Evolutionary conservation across 1,139 yeast species (phyloP).

Genomic region (Protomyces lactucae-debilis): DNA sequence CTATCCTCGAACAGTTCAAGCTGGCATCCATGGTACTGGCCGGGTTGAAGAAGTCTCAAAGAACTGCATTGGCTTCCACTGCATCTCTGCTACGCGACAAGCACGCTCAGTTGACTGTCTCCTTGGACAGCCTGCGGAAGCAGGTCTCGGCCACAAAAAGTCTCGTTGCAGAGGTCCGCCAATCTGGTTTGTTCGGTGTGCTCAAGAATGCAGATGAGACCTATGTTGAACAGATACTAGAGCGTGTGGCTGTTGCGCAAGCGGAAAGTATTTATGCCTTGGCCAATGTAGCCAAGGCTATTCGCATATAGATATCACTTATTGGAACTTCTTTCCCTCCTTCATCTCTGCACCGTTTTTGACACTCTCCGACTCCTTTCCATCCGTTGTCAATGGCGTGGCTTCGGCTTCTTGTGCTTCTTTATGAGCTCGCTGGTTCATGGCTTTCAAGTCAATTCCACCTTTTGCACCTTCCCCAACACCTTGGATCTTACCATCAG

Average conservation of each 20-base stretch:
- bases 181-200: not conserved
- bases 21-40: not conserved
- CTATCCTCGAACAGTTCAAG: not conserved
- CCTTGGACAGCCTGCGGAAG: not conserved
- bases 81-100: not conserved
- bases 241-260: not conserved
- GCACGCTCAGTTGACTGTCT: not conserved
- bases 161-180: not conserved
- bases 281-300: not conserved
- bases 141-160: not conserved
- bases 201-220: not conserved
- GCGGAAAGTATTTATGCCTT: not conserved
- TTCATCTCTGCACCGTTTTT: constrained; percentile 15
- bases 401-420: constrained; percentile 3
- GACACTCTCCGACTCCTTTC: constrained; percentile 22
- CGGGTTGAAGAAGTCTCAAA: not conserved
- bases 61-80: not conserved
- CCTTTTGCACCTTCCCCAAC: constrained; percentile 22
- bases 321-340: constrained; percentile 13
- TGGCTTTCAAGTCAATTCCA: constrained; percentile 17
- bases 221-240: not conserved
- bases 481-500: constrained; percentile 4
- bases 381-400: not conserved
- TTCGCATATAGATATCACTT: not conserved
- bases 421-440: constrained; percentile 17